Conservation (phyloP, 352 stramenopile species). For the Halophytophthora batemanensis region DNA sequence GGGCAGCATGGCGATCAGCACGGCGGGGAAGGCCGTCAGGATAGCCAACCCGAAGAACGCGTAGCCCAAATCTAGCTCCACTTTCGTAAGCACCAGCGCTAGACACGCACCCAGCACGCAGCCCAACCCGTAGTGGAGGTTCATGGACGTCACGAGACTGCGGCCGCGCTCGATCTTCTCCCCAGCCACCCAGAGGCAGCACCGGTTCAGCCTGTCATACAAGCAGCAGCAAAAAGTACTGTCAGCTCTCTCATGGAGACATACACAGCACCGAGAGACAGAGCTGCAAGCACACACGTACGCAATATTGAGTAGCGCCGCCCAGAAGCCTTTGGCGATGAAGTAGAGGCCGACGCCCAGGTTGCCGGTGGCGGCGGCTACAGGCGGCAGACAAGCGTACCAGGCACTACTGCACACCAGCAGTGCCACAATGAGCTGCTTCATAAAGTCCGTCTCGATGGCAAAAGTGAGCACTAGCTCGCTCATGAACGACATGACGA, state of each 20-base stretch:
- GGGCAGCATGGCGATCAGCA: conserved; percentile 38
- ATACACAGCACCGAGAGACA: background rate
- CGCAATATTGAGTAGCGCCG: conserved; percentile 75
- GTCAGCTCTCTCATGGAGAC: background rate
- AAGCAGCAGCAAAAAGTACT: conserved; percentile 1
- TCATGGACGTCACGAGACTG: conserved; percentile 74
- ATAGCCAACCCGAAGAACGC: conserved; percentile 59
- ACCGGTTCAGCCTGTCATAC: conserved; percentile 52
- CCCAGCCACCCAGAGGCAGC: conserved; percentile 61
- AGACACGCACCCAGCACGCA: conserved; percentile 49
- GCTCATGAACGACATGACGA: conserved; percentile 80
- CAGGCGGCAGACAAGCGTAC: conserved; percentile 60
- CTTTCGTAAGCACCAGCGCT: conserved; percentile 45
- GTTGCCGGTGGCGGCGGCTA: conserved; percentile 59
- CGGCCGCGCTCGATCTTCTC: conserved; percentile 66
- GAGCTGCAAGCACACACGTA: conserved; percentile 22
- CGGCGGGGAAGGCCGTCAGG: conserved; percentile 37
- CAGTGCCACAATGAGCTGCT: conserved; percentile 62
- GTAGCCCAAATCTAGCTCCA: conserved; percentile 48
- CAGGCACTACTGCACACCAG: conserved; percentile 55
- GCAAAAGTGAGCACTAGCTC: conserved; percentile 68
- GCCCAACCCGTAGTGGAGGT: conserved; percentile 64
- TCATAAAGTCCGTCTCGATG: conserved; percentile 68
- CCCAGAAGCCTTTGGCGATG: conserved; percentile 75
- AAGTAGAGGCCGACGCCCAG: conserved; percentile 68